These are phyloP conservation scores for Chaetothyriales sp. DNA, from an alignment of 2,329 filamentous ascomycete genomes.

Conservation along the genomic window DNA sequence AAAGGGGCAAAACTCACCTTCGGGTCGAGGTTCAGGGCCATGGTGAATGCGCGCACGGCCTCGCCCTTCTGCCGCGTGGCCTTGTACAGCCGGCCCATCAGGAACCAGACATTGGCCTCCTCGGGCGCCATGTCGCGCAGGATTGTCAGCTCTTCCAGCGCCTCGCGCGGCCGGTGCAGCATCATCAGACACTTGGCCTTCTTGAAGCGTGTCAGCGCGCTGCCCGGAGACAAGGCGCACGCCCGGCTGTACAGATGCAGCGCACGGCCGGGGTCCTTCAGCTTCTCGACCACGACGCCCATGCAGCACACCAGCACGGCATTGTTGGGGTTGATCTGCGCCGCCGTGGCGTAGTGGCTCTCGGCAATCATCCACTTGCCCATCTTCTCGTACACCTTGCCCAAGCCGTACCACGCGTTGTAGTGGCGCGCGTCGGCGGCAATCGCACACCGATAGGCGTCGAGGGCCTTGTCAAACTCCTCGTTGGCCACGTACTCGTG, in stretches of 20 bases:
- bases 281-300: conserved; percentile 75
- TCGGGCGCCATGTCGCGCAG: conserved; percentile 85
- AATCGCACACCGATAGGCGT: conserved; percentile 74
- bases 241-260: conserved; percentile 71
- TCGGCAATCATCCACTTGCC: conserved; percentile 86
- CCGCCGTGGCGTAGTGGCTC: conserved; percentile 77
- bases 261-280: conserved; percentile 67
- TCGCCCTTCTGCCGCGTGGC: conserved; percentile 47
- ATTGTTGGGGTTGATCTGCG: conserved; percentile 84
- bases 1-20: conserved; percentile 50
- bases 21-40: conserved; percentile 86
- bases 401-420: conserved; percentile 93
- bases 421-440: conserved; percentile 80
- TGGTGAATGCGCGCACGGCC: conserved; percentile 89
- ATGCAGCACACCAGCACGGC: conserved; percentile 86
- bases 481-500: conserved; percentile 94
- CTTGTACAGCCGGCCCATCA: conserved; percentile 59
- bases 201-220: conserved; percentile 77
- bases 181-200: conserved; percentile 79
- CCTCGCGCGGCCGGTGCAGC: conserved; percentile 54
- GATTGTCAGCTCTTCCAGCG: conserved; percentile 70
- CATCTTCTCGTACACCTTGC: conserved; percentile 70
- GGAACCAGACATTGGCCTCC: conserved; percentile 89
- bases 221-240: conserved; percentile 65
- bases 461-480: conserved; percentile 88